phyloP scores from a whole-genome alignment of 495 filamentous ascomycete species.

The Trichoderma gamsii region DNA sequence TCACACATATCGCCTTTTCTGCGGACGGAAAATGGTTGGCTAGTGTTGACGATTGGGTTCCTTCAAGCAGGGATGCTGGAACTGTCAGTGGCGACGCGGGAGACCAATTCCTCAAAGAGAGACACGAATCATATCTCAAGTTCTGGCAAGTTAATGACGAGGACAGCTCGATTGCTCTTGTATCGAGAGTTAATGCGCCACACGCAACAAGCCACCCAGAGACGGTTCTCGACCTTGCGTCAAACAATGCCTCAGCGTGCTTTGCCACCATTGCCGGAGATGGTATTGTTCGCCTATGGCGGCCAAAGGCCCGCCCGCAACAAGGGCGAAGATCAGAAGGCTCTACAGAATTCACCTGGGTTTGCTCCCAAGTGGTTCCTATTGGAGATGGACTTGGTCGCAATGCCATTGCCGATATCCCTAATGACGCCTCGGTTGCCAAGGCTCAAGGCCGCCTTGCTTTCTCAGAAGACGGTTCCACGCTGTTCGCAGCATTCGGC shows the following conservation, averaged over 20 bases:
- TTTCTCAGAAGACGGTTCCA: conserved; percentile 83
- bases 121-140: conserved; percentile 73
- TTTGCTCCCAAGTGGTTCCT: conserved; percentile 54
- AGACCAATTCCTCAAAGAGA: conserved; percentile 38
- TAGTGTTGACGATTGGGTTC: conserved; percentile 84
- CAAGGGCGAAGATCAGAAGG: conserved; percentile 53
- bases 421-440: conserved; percentile 15
- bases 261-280: conserved; percentile 86
- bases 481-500: conserved; percentile 57
- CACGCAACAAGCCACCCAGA: conserved; percentile 54
- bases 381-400: conserved; percentile 41
- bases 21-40: conserved; percentile 84
- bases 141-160: conserved; percentile 78
- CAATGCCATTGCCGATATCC: conserved; percentile 26
- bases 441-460: conserved; percentile 49
- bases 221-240: conserved; percentile 61
- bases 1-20: conserved; percentile 65
- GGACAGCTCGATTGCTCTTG: conserved; percentile 60
- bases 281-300: conserved; percentile 70
- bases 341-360: conserved; percentile 61
- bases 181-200: conserved; percentile 75
- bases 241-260: conserved; percentile 55
- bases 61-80: conserved; percentile 56
- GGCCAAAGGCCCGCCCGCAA: conserved; percentile 54
- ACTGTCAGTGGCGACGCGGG: conserved; percentile 32